Evolutionary conservation across 2,329 filamentous ascomycete species (phyloP).

Genomic region (Hypoxylon sp.): DNA sequence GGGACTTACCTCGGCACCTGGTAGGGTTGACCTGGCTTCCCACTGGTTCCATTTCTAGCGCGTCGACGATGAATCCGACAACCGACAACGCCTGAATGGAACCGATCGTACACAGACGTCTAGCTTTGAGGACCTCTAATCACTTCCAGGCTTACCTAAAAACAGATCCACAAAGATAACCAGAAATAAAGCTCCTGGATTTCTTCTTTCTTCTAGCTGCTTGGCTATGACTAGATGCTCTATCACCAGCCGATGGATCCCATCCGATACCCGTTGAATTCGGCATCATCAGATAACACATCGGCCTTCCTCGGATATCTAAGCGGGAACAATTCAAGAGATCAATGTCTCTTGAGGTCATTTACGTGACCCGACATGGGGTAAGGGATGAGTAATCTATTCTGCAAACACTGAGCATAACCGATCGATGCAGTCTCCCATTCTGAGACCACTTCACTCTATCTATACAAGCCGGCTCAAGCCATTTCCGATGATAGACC

Average conservation of each 20-base stretch:
- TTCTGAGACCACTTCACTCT: slow-evolving; percentile 27
- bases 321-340: slow-evolving; percentile 1
- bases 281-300: background rate
- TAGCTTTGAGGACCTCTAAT: background rate
- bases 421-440: background rate
- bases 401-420: background rate
- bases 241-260: background rate
- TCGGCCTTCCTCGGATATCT: background rate
- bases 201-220: background rate
- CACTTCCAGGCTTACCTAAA: background rate
- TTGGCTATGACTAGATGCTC: background rate
- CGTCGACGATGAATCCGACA: background rate
- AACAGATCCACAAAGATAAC: too few species aligned
- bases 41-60: background rate
- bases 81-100: background rate
- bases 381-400: slow-evolving; percentile 60
- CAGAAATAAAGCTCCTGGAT: background rate
- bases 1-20: slow-evolving; percentile 23
- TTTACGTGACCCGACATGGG: slow-evolving; percentile 80
- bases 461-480: slow-evolving; percentile 10
- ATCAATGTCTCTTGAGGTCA: slow-evolving; percentile 74
- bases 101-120: background rate
- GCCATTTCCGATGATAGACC: slow-evolving; percentile 25
- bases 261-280: background rate
- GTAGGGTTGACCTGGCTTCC: too few species aligned